Base-by-base conservation (phyloP, 129 eudicot genomes). In the Logfia minima region DNA sequence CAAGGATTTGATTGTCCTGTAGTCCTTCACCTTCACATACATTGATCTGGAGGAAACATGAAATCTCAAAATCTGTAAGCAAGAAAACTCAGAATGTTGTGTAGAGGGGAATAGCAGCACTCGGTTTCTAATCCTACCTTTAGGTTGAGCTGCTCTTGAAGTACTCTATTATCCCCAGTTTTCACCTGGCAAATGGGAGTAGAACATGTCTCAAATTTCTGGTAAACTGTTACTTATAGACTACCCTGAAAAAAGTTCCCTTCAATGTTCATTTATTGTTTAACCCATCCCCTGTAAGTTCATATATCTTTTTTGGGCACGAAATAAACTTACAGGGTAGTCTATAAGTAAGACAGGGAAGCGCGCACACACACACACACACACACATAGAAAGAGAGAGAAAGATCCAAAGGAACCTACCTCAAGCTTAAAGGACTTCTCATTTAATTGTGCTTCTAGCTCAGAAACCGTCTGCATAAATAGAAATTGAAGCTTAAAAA, bases 401-500 rank as follows among this genome's bases (percentile, higher is more conserved):
- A n/a, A n/a, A 45, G 5, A 45, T 13, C 48, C 66, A 68, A 23
- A 62, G 43, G 22, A 67, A 58, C 80, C 48, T 79, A 94, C 99
- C 99, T 94, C 99, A 80, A 94, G 96, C 83, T 91, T 94, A 85
- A 91, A 87, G 29, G 97, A 85, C 82, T 94, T 94, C 89, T 94
- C 99, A 76, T 88, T 89, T 78, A 94, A 77, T 60, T 85, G 97
- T 32, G 87, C 86, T 85, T 86, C 81, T 9, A 94, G 86, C 62
- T 94, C 97, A 79, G 92, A 86, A 55, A 89, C 71, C 58, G 89
- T 66, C 97, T 94, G 97, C 83, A 78, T 31, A 66, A 61, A 28
- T 77, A 75, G 51, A 6, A 77, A 79, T 71, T 43, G 69, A 60
- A 62, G 48, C 63, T 76, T 76, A 43, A 28, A 41, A 82, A 78